Conservation (phyloP, 805 yeast species). For the Kazachstania bromeliacearum region DNA sequence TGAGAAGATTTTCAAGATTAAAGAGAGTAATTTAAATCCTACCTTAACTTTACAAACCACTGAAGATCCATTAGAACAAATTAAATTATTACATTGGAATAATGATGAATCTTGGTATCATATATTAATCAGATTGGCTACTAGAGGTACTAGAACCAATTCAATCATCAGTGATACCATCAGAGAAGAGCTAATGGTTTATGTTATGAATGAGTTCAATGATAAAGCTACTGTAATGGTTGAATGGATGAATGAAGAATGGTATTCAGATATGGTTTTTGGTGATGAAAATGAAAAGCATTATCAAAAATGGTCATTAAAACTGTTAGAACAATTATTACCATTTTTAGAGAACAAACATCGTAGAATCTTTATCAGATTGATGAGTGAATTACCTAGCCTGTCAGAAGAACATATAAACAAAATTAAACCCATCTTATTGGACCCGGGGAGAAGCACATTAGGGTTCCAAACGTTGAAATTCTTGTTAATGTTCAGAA, state of each 20-base stretch:
- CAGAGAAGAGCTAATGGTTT: constrained; percentile 61
- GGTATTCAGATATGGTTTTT: constrained; percentile 49
- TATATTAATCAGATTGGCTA: constrained; percentile 64
- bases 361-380: constrained; percentile 67
- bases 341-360: constrained; percentile 80
- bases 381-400: constrained; percentile 80
- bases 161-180: constrained; percentile 49
- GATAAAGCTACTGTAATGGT: constrained; percentile 63
- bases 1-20: constrained; percentile 5
- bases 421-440: constrained; percentile 62
- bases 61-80: constrained; percentile 14
- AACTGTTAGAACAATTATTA: constrained; percentile 65
- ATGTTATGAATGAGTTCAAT: constrained; percentile 65
- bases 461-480: constrained; percentile 78
- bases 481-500: constrained; percentile 79
- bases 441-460: constrained; percentile 74
- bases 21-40: constrained; percentile 1
- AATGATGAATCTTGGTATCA: constrained; percentile 68
- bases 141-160: constrained; percentile 56
- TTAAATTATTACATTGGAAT: constrained; percentile 41
- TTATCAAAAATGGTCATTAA: constrained; percentile 63
- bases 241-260: constrained; percentile 94
- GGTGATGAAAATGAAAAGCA: constrained; percentile 11
- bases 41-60: not conserved
- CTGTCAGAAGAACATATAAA: constrained; percentile 52